These are phyloP conservation scores for Cyclotella baltica DNA, from an alignment of 108 stramenopile genomes.

Conservation along the genomic window DNA sequence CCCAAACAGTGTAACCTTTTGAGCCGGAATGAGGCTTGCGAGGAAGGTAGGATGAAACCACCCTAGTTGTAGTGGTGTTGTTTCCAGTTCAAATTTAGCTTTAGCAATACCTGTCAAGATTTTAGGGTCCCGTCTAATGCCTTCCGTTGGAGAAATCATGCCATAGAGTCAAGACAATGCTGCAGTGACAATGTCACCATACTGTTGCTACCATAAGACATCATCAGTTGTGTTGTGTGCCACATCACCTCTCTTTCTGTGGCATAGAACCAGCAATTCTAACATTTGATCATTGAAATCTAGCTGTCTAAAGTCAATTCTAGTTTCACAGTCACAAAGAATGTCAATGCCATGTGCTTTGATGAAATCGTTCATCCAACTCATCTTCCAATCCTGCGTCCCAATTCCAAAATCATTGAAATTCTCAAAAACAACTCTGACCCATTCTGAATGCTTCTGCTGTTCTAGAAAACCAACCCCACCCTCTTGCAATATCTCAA, in stretches of 20 bases:
- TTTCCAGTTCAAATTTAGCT: not conserved
- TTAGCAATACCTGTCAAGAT: not conserved
- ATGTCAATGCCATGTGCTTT: not conserved
- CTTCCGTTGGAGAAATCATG: not conserved
- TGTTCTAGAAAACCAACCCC: not conserved
- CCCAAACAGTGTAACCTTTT: not conserved
- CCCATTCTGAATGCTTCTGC: not conserved
- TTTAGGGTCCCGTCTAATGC: not conserved
- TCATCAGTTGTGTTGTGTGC: constrained; percentile 3
- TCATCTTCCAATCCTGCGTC: constrained; percentile 1
- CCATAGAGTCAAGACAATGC: not conserved
- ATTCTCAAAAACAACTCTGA: constrained; percentile 3
- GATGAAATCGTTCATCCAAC: not conserved
- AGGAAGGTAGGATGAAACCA: not conserved
- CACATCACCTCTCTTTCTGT: not conserved
- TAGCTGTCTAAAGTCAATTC: not conserved
- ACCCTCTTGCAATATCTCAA: not conserved
- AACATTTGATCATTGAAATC: not conserved
- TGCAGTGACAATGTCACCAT: not conserved
- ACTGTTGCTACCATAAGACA: not conserved
- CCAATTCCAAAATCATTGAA: not conserved
- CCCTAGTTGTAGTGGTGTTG: not conserved
- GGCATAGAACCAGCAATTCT: not conserved
- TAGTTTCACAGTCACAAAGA: not conserved
- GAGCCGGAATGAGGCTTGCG: not conserved